Evolutionary conservation across 345 rosid species (phyloP), one percentile per base, ranked within the genome.

Genomic region (Camelina hispida): DNA sequence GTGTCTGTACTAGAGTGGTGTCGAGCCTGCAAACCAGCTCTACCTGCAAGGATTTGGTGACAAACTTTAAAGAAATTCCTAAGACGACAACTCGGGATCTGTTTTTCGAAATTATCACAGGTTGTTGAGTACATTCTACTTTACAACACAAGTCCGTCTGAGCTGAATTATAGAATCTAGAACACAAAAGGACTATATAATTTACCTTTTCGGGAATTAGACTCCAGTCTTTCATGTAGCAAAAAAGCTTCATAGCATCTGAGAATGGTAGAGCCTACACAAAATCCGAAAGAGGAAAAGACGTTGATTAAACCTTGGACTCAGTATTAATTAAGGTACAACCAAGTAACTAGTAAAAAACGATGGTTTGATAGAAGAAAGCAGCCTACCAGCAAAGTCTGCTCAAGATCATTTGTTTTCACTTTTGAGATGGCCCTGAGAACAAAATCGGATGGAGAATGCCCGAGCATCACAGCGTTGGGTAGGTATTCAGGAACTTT

Each of bases 201-300:
- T 7, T 62, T 83, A 92, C 99, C 99, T 92, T 95, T 50, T 89
- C 97, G 1, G 89, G 90, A 82, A 82, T 86, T 55, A 79, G 69
- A 81, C 84, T 83, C 99, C 98, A 95, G 71, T 83, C 87, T 85
- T 85, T 84, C 77, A 80, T 60, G 80, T 87, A 92, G 55, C 87
- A 83, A 18, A 95, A 79, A 69, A 95, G 88, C 86, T 87, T 95
- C 72, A 95, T 80, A 65, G 94, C 89, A 85, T 90, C 97, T 37
- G 99, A 89, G 85, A 95, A 95, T 73, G 96, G 89, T 73, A 95
- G 77, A 63, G 93, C 88, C 99, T 92, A 85, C 75, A 76, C 25
- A 40, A 30, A 65, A 72, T 22, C 16, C 64, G 14, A 60, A 11
- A 44, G 15, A 48, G 20, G 62, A 16, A 50, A 76, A 6, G n/a